Percentiles rank a stretch among this genome's conserved stretches.
Evolutionary conservation across 2,329 filamentous ascomycete genomes (phyloP).

Genomic region (Alternaria infectoria): DNA sequence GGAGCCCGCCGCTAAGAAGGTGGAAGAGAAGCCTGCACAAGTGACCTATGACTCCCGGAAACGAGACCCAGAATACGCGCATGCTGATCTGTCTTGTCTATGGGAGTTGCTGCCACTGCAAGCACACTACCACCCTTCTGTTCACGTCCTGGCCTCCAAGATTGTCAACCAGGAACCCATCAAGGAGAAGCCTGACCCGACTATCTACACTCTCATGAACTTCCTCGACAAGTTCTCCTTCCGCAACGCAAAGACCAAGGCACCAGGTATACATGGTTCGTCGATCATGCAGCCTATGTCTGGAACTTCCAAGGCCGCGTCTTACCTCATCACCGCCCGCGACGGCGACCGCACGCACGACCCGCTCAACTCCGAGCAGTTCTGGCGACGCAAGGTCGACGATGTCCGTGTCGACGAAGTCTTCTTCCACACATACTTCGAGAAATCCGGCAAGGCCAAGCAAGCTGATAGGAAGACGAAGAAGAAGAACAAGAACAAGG

Average conservation of each 20-base stretch:
- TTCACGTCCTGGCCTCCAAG: constrained; percentile 79
- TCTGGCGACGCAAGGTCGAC: constrained; percentile 89
- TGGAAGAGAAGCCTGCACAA: constrained; percentile 18
- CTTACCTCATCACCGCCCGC: constrained; percentile 66
- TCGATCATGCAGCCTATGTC: constrained; percentile 97
- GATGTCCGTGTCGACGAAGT: constrained; percentile 90
- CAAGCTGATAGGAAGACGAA: constrained; percentile 63
- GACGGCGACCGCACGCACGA: constrained; percentile 65
- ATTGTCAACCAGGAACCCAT: constrained; percentile 73
- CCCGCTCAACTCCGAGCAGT: constrained; percentile 82
- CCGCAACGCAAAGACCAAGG: constrained; percentile 79
- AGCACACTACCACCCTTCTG: constrained; percentile 90
- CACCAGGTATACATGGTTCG: constrained; percentile 68
- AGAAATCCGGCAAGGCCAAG: constrained; percentile 64
- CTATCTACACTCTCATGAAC: constrained; percentile 87
- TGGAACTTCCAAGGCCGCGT: constrained; percentile 64
- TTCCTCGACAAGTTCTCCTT: constrained; percentile 99
- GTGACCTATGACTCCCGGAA: constrained; percentile 82
- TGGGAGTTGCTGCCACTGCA: constrained; percentile 89
- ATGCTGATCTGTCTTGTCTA: constrained; percentile 89
- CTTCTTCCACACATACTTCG: constrained; percentile 99
- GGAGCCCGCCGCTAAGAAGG: constrained; percentile 27
- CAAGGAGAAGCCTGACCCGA: constrained; percentile 87
- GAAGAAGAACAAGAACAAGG: constrained; percentile 55
- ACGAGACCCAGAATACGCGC: constrained; percentile 86